Evolutionary conservation across 2,329 filamentous ascomycete species (phyloP).

Genomic region (Epicoccum sorghinum): DNA sequence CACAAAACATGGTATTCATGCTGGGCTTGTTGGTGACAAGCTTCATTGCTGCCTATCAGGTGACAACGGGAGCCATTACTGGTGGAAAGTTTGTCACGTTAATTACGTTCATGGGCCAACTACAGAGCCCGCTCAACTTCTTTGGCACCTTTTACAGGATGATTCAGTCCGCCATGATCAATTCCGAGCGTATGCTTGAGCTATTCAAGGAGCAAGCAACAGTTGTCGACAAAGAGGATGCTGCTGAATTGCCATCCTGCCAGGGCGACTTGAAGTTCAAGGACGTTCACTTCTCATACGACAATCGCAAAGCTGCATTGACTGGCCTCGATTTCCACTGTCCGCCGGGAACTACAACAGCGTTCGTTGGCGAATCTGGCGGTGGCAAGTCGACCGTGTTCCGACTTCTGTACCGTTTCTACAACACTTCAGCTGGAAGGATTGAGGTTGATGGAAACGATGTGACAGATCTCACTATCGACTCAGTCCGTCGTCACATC

Average conservation of each 20-base stretch:
- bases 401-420: slow-evolving; percentile 94
- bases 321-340: slow-evolving; percentile 85
- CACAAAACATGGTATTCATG: slow-evolving; percentile 69
- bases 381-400: slow-evolving; percentile 98
- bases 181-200: slow-evolving; percentile 91
- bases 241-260: slow-evolving; percentile 68
- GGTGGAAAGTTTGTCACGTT: slow-evolving; percentile 74
- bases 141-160: slow-evolving; percentile 94
- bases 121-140: slow-evolving; percentile 73
- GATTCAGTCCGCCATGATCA: slow-evolving; percentile 96
- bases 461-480: slow-evolving; percentile 85
- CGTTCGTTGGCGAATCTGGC: slow-evolving; percentile 94
- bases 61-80: slow-evolving; percentile 65
- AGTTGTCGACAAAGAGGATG: slow-evolving; percentile 77
- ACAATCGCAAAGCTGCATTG: slow-evolving; percentile 82
- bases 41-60: slow-evolving; percentile 73
- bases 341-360: slow-evolving; percentile 87
- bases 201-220: slow-evolving; percentile 96
- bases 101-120: slow-evolving; percentile 75
- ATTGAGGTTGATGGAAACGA: slow-evolving; percentile 86
- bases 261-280: slow-evolving; percentile 85
- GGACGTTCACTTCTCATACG: slow-evolving; percentile 89
- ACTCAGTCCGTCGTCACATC: slow-evolving; percentile 89
- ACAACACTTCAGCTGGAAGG: slow-evolving; percentile 79
- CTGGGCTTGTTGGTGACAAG: slow-evolving; percentile 69